A percentile compares a stretch with the other conserved stretches of the same genome.
Evolutionary conservation across 345 rosid species (phyloP).

Genomic region (Eucalyptus shirleyi): DNA sequence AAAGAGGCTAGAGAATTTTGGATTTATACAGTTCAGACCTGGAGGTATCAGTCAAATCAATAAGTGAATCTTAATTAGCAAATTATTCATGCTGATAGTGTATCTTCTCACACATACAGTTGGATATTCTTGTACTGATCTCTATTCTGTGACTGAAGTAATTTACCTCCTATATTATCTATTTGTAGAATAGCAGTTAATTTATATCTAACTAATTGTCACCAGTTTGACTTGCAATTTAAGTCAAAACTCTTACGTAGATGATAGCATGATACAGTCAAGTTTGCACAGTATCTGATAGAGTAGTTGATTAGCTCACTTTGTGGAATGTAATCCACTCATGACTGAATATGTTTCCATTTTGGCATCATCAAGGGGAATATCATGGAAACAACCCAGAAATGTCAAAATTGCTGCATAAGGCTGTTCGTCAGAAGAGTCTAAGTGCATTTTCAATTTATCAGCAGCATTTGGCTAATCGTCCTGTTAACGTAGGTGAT

Average conservation of each 20-base stretch:
- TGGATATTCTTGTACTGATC: background rate
- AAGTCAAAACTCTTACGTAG: background rate
- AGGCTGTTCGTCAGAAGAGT: slow-evolving; percentile 97
- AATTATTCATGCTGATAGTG: background rate
- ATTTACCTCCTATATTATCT: background rate
- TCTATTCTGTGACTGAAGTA: background rate
- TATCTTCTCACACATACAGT: background rate
- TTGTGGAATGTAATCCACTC: background rate
- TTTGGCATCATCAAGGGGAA: slow-evolving; percentile 40
- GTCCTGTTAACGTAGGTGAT: slow-evolving; percentile 80
- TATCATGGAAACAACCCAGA: slow-evolving; percentile 99
- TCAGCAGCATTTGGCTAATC: slow-evolving; percentile 93
- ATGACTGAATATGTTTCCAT: background rate
- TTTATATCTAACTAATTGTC: background rate
- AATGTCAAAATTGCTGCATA: slow-evolving; percentile 95
- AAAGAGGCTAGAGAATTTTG: slow-evolving; percentile 89
- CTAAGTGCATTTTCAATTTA: slow-evolving; percentile 83
- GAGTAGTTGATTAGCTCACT: background rate
- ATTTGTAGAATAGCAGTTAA: background rate
- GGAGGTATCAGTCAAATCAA: slow-evolving; percentile 48
- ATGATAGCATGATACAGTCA: background rate
- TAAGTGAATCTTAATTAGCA: background rate
- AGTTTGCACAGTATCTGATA: background rate
- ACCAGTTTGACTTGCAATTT: background rate
- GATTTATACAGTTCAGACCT: slow-evolving; percentile 88